Evolutionary conservation across 2,329 filamentous ascomycete species (phyloP).

Genomic region (Teratosphaeria pseudoeucalypti): DNA sequence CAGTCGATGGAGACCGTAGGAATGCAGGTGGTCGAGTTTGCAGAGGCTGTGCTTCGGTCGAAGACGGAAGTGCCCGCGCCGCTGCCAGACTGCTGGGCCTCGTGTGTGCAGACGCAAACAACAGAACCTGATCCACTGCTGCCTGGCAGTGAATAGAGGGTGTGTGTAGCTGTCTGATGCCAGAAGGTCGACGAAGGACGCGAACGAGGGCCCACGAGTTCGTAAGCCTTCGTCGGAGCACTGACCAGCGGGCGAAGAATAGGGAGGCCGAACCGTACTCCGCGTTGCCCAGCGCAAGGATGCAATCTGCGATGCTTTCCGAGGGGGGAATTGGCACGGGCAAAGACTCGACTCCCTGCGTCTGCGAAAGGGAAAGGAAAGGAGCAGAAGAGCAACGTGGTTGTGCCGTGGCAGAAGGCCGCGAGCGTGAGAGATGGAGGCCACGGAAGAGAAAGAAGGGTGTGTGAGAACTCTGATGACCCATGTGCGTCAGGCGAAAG

Average conservation of each 20-base stretch:
- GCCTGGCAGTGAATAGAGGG: not conserved
- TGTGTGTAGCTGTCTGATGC: not conserved
- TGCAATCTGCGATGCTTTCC: not conserved
- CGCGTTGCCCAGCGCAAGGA: not conserved
- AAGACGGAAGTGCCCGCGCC: not conserved
- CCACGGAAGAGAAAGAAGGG: not conserved
- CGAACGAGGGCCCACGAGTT: not conserved
- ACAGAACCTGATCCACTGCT: not conserved
- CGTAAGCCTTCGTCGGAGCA: not conserved
- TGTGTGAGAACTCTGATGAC: not conserved
- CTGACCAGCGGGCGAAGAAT: not conserved
- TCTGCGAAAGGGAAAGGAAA: not conserved
- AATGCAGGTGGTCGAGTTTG: not conserved
- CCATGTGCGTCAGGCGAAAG: not conserved
- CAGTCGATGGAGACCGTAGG: not conserved
- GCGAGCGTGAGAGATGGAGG: not conserved
- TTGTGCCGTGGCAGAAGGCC: not conserved
- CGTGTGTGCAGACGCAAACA: not conserved
- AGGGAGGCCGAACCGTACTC: not conserved
- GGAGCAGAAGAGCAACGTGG: not conserved
- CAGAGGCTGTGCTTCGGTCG: not conserved
- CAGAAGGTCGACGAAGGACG: not conserved
- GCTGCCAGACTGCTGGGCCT: not conserved
- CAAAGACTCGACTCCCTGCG: not conserved
- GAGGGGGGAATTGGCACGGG: not conserved